These are phyloP conservation scores for Hanseniaspora meyeri DNA, from an alignment of 805 yeast species.

Conservation along the genomic window DNA sequence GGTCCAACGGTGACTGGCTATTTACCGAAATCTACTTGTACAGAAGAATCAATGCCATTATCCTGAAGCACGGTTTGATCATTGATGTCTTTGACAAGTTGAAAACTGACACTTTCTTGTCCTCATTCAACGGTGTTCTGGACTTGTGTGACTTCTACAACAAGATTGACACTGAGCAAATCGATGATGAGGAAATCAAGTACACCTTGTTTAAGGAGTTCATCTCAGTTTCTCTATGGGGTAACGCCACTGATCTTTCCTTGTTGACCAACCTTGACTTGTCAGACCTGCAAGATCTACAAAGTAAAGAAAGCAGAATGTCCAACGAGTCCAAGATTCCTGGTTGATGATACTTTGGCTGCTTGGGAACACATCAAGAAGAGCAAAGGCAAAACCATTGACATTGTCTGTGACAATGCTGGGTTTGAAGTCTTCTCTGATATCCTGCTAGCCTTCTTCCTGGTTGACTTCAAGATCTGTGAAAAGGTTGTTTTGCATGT, in stretches of 20 bases:
- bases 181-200: slow-evolving; percentile 34
- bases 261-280: slow-evolving; percentile 75
- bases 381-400: slow-evolving; percentile 35
- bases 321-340: slow-evolving; percentile 64
- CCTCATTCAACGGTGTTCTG: slow-evolving; percentile 63
- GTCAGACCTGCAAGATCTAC: slow-evolving; percentile 82
- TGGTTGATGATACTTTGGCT: slow-evolving; percentile 57
- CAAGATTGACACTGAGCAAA: slow-evolving; percentile 22
- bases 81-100: slow-evolving; percentile 57
- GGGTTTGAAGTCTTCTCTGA: slow-evolving; percentile 95
- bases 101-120: slow-evolving; percentile 62
- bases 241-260: slow-evolving; percentile 92
- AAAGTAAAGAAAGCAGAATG: slow-evolving; percentile 78
- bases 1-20: slow-evolving; percentile 88
- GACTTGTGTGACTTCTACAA: slow-evolving; percentile 45
- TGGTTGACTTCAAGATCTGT: slow-evolving; percentile 59
- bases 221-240: slow-evolving; percentile 86
- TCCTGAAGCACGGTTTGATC: slow-evolving; percentile 31
- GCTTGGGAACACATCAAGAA: slow-evolving; percentile 47
- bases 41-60: slow-evolving; percentile 35
- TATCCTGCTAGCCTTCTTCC: slow-evolving; percentile 48
- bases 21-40: slow-evolving; percentile 76
- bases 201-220: slow-evolving; percentile 58
- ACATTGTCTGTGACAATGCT: slow-evolving; percentile 79
- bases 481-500: slow-evolving; percentile 66